Evolutionary conservation across 768 basidiomycete genomes (phyloP), one percentile per base, ranked within the genome.

Genomic region (Podaxis sp.): DNA sequence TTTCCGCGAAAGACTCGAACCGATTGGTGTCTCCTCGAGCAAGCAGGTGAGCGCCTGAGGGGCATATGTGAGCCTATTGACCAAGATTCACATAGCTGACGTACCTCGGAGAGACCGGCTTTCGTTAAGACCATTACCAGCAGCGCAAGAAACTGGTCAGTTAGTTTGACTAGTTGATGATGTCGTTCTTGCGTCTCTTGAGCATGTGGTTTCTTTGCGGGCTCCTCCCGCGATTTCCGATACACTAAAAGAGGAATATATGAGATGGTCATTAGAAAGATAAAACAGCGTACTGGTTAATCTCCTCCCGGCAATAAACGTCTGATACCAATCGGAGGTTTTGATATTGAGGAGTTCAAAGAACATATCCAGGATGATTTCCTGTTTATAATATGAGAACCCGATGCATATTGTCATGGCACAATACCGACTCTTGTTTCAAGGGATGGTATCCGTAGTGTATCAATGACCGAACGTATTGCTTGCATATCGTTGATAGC

Each of bases 341-440:
- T 92, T 92, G 73, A 98, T 95, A 59, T 94, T 92, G 18, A 99
- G 76, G 16, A 95, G 79, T 62, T 93, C 91, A 67, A 98, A 98
- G 67, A 98, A 90, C 84, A 97, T 89, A 66, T 98, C 93, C 55
- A 98, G 77, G 37, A 98, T 79, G 32, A 94, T 85, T 77, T 98
- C 96, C 95, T 97, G 66, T 23, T 3, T 61, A 21, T 18, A 55
- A 16, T 25, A n/a, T 51, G 18, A 55, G 54, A 35, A 53, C 55
- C 56, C 10, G 55, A 57, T 32, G 14, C 46, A 38, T 5, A 14
- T 10, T n/a, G 0, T 2, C 10, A 32, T 50, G 10, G 59, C 47
- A 21, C n/a, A 27, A 28, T 9, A 65, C 86, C 63, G 70, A 95
- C 95, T 70, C 95, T 79, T 51, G 91, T 88, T 50, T 93, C 89